Percentiles rank a stretch among this genome's conserved stretches.
phyloP scores from a whole-genome alignment of 1,284 basidiomycete species.

The Cerrena zonata region DNA sequence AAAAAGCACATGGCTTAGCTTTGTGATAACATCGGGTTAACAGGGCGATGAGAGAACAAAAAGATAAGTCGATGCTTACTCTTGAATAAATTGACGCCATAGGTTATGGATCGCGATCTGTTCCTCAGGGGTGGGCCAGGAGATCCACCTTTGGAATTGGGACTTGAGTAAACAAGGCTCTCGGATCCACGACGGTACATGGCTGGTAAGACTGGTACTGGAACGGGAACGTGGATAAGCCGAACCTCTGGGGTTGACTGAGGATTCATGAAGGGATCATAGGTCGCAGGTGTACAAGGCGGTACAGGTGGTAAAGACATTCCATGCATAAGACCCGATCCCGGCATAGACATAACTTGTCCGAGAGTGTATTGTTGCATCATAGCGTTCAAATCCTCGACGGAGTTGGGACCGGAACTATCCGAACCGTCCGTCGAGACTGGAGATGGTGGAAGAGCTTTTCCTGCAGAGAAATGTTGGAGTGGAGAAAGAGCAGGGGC shows the following conservation, averaged over 20 bases:
- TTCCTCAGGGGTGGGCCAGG: neutral
- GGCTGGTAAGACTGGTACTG: neutral
- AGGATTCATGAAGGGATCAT: neutral
- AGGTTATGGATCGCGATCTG: neutral
- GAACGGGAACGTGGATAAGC: neutral
- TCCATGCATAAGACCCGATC: neutral
- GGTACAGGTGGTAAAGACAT: neutral
- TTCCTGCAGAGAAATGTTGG: neutral
- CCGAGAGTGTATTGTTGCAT: neutral
- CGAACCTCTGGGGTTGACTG: neutral
- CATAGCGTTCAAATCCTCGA: neutral
- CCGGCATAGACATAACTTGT: neutral
- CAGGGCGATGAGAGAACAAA: neutral
- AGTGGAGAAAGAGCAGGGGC: neutral
- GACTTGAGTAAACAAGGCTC: neutral
- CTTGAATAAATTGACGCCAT: neutral
- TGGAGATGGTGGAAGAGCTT: neutral
- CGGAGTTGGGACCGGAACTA: neutral
- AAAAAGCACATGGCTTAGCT: conserved; percentile 69
- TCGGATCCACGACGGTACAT: neutral
- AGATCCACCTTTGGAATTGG: neutral
- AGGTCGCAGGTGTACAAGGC: neutral
- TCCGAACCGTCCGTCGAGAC: neutral
- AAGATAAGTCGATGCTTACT: neutral
- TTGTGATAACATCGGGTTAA: neutral